Evolutionary conservation across 345 rosid genomes (phyloP), one percentile per base, ranked within the genome.

Genomic region (Litchi chinensis): DNA sequence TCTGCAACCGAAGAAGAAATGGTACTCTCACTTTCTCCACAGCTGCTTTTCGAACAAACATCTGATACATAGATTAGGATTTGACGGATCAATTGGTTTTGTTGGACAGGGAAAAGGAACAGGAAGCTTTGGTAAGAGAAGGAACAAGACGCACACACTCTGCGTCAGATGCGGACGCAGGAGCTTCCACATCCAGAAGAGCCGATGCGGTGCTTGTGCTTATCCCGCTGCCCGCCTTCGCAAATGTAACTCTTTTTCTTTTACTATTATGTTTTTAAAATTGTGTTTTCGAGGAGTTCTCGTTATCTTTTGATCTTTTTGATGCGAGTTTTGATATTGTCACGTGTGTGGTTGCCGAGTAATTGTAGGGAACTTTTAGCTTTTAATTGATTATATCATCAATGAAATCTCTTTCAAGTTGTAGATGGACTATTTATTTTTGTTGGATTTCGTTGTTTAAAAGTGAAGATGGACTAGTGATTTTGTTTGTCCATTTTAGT

Each of bases 81-180:
- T 75, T 75, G 24, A 21, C n/a, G 44, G 15, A 43, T 74, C 26
- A 63, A 21, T 62, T 41, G 70, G 32, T 66, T 43, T 15, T 70
- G 69, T 73, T 77, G 40, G 66, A 65, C 80, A 92, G 94, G 91
- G 91, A 11, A 92, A 92, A 87, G 96, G 96, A 75, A 92, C 94
- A 2, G 96, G 94, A 74, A 90, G 93, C 80, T 92, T 92, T 78
- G 94, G 96, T 1, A 89, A 92, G 91, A 82, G 96, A 69, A 90
- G 96, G 80, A 92, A 92, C 88, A 92, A 92, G 89, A 92, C 94
- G 68, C 93, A 92, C 79, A 92, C 97, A 0, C 92, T 92, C 74
- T 92, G 97, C 68, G 93, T 92, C 6, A 86, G 97, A 85, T 92
- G 97, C 82, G 97, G 97, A 52, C 97, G 94, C 75, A 91, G 94